Conservation (phyloP, 768 basidiomycete species). For the Daedaleopsis sinensis region DNA sequence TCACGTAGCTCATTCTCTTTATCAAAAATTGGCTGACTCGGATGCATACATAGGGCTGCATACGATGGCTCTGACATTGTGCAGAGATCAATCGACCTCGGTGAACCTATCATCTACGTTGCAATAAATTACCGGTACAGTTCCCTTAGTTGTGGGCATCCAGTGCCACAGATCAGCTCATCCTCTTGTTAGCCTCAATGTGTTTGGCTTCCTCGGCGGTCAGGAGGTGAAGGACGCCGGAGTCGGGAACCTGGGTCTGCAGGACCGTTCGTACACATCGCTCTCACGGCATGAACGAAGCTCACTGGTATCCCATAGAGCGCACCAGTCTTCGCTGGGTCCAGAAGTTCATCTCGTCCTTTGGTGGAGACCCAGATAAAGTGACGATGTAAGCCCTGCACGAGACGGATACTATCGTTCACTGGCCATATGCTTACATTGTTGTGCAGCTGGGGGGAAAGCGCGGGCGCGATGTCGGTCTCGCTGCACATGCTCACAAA, state of each 20-base stretch:
- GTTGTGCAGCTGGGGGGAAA: conserved; percentile 31
- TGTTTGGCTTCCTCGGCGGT: conserved; percentile 42
- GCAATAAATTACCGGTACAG: conserved; percentile 50
- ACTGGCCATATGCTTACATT: too few species aligned
- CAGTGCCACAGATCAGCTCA: not conserved
- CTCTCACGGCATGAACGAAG: not conserved
- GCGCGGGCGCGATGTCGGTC: conserved; percentile 40
- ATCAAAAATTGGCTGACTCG: conserved; percentile 38
- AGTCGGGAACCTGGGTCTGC: conserved; percentile 49
- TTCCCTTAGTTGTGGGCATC: not conserved
- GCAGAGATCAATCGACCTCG: conserved; percentile 44
- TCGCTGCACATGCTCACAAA: conserved; percentile 30
- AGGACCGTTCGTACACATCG: conserved; percentile 38
- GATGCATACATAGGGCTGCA: conserved; percentile 38
- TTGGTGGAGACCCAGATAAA: conserved; percentile 48
- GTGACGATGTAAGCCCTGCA: conserved; percentile 40
- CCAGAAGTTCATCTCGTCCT: conserved; percentile 38
- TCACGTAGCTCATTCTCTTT: not conserved
- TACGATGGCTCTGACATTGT: conserved; percentile 50
- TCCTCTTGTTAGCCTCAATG: conserved; percentile 15
- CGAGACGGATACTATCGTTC: too few species aligned
- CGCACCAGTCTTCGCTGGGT: conserved; percentile 46
- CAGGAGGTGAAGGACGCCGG: conserved; percentile 40
- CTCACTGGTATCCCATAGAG: conserved; percentile 20
- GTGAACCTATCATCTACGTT: conserved; percentile 52